Evolutionary conservation across 75 land plant genomes (phyloP), one percentile per base, ranked within the genome.

Genomic region (Cupressus sempervirens): DNA sequence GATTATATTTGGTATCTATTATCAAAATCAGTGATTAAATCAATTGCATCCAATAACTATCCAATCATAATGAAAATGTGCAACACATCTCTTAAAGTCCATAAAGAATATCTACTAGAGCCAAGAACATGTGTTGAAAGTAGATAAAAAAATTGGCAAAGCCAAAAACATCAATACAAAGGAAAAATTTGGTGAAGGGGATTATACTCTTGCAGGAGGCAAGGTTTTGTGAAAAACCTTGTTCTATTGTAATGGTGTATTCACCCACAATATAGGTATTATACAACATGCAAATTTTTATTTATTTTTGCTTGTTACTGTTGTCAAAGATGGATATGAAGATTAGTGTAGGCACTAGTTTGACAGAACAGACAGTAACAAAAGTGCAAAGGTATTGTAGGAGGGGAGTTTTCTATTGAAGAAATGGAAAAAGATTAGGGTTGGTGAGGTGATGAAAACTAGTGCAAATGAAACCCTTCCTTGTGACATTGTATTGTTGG

Each of bases 311-410:
- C 58, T 89, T 16, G 94, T 98, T 54, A 94, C 99, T 13, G 99
- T 99, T 7, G 79, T 96, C 81, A 98, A 98, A 86, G 99, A 98
- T 91, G 99, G 90, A 0, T 98, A 94, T 83, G 99, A 98, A 84
- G 99, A 98, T 80, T 96, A 85, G 82, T 89, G 98, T 52, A 85
- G 99, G 75, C 99, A 94, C 81, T 89, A 91, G 34, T 92, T 96
- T 11, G 99, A 98, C 81, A 80, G 50, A 30, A 88, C 85, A 80
- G 99, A 96, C 90, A 98, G 96, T 88, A 96, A 94, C 77, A 84
- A 99, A 32, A 48, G 85, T 72, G 95, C 94, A 1, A 58, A 76
- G 5, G 94, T 96, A 13, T 86, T 91, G 56, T 80, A 88, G n/a
- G 88, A 89, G 81, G 91, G 91, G 43, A 79, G 85, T 73, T 96